Conservation (phyloP, 2,329 filamentous ascomycete species). For the Ceratocystis harringtonii region DNA sequence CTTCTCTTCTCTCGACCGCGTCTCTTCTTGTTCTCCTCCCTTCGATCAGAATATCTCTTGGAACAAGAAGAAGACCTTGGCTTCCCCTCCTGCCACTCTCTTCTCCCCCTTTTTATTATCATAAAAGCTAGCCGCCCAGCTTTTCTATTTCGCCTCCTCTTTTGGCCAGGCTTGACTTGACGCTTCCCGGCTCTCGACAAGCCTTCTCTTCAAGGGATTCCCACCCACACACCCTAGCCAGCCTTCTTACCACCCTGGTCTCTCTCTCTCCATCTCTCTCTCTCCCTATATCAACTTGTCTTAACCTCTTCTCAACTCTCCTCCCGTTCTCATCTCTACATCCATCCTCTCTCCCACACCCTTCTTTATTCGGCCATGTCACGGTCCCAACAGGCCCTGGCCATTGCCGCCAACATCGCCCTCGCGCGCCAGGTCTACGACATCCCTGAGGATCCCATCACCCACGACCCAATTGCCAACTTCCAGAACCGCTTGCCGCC, state of each 20-base stretch:
- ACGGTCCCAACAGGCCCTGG: constrained; percentile 9
- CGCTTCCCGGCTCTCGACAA: background rate
- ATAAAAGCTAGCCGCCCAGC: background rate
- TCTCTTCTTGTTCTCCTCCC: too few species aligned
- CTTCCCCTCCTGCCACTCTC: background rate
- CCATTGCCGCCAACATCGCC: constrained; percentile 14
- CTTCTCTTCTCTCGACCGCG: too few species aligned
- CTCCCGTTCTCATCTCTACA: background rate
- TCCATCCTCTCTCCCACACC: background rate
- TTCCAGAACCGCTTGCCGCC: constrained; percentile 2
- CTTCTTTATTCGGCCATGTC: background rate
- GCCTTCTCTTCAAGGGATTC: background rate
- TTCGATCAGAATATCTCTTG: too few species aligned
- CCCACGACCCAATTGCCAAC: constrained; percentile 11
- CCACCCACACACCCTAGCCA: background rate
- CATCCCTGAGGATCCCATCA: constrained; percentile 15
- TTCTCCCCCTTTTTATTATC: background rate
- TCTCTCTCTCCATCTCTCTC: background rate
- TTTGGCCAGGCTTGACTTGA: background rate
- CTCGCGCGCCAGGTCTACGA: constrained; percentile 17
- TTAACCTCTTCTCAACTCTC: background rate
- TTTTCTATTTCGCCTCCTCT: background rate
- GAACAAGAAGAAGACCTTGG: background rate
- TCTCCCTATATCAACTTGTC: background rate
- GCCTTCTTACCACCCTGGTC: background rate